Conservation (phyloP, 2,329 filamentous ascomycete species). For the Botrytis galanthina region DNA sequence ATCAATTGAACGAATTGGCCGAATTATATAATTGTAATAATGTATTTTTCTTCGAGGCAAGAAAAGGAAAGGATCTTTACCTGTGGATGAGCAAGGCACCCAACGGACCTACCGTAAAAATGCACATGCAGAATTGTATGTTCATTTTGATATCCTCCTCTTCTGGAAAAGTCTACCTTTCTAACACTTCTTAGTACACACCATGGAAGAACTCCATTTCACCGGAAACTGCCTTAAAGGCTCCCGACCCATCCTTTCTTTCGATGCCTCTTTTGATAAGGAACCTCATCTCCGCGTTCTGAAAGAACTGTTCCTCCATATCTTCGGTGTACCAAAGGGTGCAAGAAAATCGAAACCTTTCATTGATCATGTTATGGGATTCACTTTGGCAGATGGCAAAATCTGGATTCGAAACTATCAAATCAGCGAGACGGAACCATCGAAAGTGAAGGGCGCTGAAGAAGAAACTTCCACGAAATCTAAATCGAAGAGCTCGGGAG, state of each 20-base stretch:
- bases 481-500: slow-evolving; percentile 42
- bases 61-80: slow-evolving; percentile 93
- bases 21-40: slow-evolving; percentile 93
- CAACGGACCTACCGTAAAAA: slow-evolving; percentile 56
- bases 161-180: not conserved
- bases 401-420: slow-evolving; percentile 97
- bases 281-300: slow-evolving; percentile 78
- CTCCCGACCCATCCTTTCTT: slow-evolving; percentile 84
- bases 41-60: slow-evolving; percentile 89
- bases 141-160: not conserved
- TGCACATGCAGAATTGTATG: slow-evolving; percentile 74
- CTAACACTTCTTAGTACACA: slow-evolving; percentile 64
- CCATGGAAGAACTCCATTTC: slow-evolving; percentile 95
- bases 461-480: slow-evolving; percentile 42
- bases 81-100: slow-evolving; percentile 90
- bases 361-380: slow-evolving; percentile 90
- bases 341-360: slow-evolving; percentile 93
- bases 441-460: slow-evolving; percentile 42
- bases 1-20: slow-evolving; percentile 70
- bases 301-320: slow-evolving; percentile 85
- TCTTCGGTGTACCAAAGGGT: slow-evolving; percentile 87
- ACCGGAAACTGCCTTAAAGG: slow-evolving; percentile 96
- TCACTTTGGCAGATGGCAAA: slow-evolving; percentile 87
- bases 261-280: slow-evolving; percentile 82
- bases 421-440: slow-evolving; percentile 76